phyloP scores from a whole-genome alignment of 176 grass and related monocot species.

The Poa annua region DNA sequence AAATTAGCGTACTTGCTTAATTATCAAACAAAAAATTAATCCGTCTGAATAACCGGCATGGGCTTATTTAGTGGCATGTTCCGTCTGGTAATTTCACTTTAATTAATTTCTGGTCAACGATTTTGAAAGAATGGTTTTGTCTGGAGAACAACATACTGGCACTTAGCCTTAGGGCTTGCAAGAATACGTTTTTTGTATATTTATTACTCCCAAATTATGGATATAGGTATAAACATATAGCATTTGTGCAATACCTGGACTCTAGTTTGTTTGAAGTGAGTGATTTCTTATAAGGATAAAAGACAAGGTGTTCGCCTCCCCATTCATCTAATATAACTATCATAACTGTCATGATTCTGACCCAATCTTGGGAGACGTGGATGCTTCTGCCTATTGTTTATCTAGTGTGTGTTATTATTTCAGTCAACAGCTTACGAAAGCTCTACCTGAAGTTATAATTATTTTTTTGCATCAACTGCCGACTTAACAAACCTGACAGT shows the following conservation, averaged over 20 bases:
- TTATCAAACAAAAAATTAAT: constrained; percentile 6
- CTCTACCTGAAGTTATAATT: constrained; percentile 5
- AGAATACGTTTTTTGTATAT: background rate
- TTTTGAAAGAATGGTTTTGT: background rate
- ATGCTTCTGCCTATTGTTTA: background rate
- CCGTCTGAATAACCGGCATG: background rate
- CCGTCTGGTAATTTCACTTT: background rate
- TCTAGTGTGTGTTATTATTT: background rate
- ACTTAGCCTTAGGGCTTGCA: background rate
- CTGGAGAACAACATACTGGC: background rate
- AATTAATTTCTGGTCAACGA: background rate
- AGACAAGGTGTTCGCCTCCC: background rate
- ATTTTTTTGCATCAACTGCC: background rate
- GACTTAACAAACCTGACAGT: background rate
- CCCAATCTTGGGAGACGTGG: background rate
- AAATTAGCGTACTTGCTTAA: background rate
- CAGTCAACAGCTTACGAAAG: background rate
- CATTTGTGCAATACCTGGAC: background rate
- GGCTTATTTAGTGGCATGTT: background rate
- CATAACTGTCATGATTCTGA: background rate
- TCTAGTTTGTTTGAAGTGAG: background rate
- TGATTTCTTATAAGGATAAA: background rate
- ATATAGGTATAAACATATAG: background rate
- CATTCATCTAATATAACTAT: background rate
- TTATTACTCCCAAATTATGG: background rate